Evolutionary conservation across 2,329 filamentous ascomycete genomes (phyloP), one percentile per base, ranked within the genome.

Genomic region (Colletotrichum navitas): DNA sequence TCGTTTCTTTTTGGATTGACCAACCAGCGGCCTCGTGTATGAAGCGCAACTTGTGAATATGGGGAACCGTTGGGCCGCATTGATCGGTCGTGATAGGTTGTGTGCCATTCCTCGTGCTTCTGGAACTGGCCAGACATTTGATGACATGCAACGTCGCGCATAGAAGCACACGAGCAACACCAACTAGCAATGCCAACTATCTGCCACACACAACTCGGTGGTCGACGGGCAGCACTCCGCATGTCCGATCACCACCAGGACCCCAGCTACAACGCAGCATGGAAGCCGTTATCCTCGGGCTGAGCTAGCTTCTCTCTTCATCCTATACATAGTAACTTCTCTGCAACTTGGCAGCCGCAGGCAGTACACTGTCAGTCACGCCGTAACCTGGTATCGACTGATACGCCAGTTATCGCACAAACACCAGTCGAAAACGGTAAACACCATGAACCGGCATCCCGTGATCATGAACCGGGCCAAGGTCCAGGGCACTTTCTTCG

Each of bases 341-440:
- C 21, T 66, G 21, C 63, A 47, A 66, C 55, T 43, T 52, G 4
- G 34, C 68, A 63, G 63, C 56, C 18, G 54, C 29, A 55, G 11
- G 10, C 36, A 14, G 29, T 16, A 34, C 18, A 24, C 32, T 12
- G 26, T 68, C 58, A 58, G 43, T 58, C 29, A 34, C 55, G 16
- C 49, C 45, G 54, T 49, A 43, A 12, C 39, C 24, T 36, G 21
- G 18, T 32, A 41, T 68, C 45, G 47, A 69, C 54, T 56, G 45
- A 71, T 68, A n/a, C 29, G 18, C 32, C 43, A 36, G 52, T 58
- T 36, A 39, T 68, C 29, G 45, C 51, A 26, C 45, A 52, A 45
- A 24, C 41, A 45, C 64, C 69, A 64, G 45, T 63, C 54, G 69
- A 72, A 45, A 68, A 69, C 68, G 59, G 63, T 72, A 54, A 69